Base-by-base conservation (phyloP, 257 asterid species). In the Linderniella brevidens region DNA sequence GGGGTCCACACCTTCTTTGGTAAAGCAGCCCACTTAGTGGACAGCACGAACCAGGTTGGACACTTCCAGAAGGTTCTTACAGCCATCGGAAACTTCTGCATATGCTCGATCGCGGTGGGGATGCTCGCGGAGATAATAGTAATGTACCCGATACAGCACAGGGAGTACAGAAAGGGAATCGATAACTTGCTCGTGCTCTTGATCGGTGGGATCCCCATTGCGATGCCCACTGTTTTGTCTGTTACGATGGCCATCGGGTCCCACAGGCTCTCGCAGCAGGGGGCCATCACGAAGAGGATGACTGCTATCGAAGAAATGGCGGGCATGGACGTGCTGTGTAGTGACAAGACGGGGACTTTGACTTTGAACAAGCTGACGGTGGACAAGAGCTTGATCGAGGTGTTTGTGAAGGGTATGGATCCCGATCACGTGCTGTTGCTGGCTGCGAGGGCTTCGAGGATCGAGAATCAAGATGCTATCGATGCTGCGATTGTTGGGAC, bases 171-270 rank as follows among this genome's bases (percentile, higher is more conserved):
- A 61, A 59, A 79, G 17, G 97, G 97, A 32, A 86, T 86, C 13
- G 93, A 86, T 47, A 86, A 86, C 57, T 77, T 86, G 44, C 76
- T 86, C 4, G 97, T 86, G 16, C 80, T 86, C 37, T 58, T 86
- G 57, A 86, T 86, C 9, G 97, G 97, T 7, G 97, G 97, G 9
- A 86, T 86, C 45, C 97, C 97, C 10, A 86, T 86, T 36, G 97
- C 97, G 19, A 86, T 86, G 97, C 97, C 97, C 0, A 86, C 97
- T 0, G 96, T 86, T 13, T 61, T 83, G 70, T 83, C 95, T 0
- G 96, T 86, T 43, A 86, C 96, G 0, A 86, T 86, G 97, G 97
- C 97, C 44, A 86, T 86, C 10, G 97, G 94, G 8, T 86, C 97
- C 10, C 97, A 86, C 67, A 76, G 86, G 72, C 75, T 86, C 17